Evolutionary conservation across 2,329 filamentous ascomycete genomes (phyloP), one percentile per base, ranked within the genome.

Genomic region (Stachybotrys elegans): DNA sequence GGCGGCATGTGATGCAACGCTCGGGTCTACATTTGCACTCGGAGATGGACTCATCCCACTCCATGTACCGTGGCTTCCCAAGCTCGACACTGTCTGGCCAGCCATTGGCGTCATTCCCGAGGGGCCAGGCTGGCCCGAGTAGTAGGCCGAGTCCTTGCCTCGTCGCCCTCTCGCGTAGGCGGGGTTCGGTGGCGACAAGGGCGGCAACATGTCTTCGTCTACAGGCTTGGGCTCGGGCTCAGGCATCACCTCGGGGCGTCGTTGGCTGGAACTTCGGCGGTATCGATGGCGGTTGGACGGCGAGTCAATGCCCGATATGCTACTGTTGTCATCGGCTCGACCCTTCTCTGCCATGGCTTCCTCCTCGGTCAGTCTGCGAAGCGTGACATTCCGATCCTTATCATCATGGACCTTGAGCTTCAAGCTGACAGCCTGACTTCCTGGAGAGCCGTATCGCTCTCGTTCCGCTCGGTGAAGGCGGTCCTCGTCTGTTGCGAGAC

Each of bases 351-450:
- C 68, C 25, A 69, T 67, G 3, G 75, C 70, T 57, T 84, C 81
- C 48, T 80, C 75, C 21, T 82, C 79, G 0, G 81, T 82, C 20
- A 84, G 63, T 27, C 78, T 70, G 29, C 80, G 73, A 34, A 84
- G 63, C 13, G 80, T 84, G 45, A 84, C 73, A 49, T 81, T 81
- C 48, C 75, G 69, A 46, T 80, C 75, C 23, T 71, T 72, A 52
- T 84, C 79, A 50, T 81, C 76, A 50, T 81, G 75, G 38, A 83
- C 69, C 54, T 76, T 78, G 44, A 83, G 64, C 57, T 78, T 81
- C 45, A 83, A 73, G 54, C 76, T 78, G 23, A 79, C 69, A 4
- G 75, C 69, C 23, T 71, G 67, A 52, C 71, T 73, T 5, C 61
- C 59, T 6, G 64, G 67, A 21, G 67, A 66, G 42, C 64, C 65